Base-by-base conservation (phyloP, 768 basidiomycete species). In the Psilocybe cyanescens region DNA sequence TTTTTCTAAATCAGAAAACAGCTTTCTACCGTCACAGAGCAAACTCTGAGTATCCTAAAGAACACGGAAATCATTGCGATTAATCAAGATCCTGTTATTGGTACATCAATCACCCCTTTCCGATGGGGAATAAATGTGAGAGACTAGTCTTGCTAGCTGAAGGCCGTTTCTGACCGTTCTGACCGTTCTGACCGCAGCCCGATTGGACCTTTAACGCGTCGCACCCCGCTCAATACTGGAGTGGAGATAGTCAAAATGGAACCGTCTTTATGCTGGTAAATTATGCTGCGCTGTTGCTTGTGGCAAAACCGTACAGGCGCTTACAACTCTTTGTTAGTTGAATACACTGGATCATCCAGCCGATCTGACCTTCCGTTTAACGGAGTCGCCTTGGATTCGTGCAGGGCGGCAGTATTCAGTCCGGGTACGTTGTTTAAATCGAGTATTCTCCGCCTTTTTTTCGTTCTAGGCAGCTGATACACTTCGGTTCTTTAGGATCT, bases 201-300 rank as follows among this genome's bases (percentile, higher is more conserved):
- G 76, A 81, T 55, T 81, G 79, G 79, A 75, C 77, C 1, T 70
- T 64, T 57, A 74, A 80, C 65, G 67, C 63, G 28, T 80, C 81
- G 0, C 81, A 84, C 67, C 88, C 88, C 1, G 86, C 88, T n/a
- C 83, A 87, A 61, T 90, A 84, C 68, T 90, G 88, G 88, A 88
- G 86, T 62, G 88, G 88, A 3, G 77, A 82, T 64, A 84, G 82
- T 58, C 76, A 87, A 70, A 85, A 88, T 55, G 88, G 88, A 52
- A 85, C 85, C 1, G 77, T 89, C 0, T 77, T 90, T 67, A 90
- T 90, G 88, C 77, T 89, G 29, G 88, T 88, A 63, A 59, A 81
- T 67, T 24, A 1, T 48, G 12, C n/a, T 11, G 24, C 28, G 41
- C 31, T 17, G 19, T 29, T 24, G 35, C 7, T 55, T 9, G 29